Percentiles rank a stretch among this genome's conserved stretches.
Conservation (phyloP, 139 green algal species). For the Mychonastes homosphaera region DNA sequence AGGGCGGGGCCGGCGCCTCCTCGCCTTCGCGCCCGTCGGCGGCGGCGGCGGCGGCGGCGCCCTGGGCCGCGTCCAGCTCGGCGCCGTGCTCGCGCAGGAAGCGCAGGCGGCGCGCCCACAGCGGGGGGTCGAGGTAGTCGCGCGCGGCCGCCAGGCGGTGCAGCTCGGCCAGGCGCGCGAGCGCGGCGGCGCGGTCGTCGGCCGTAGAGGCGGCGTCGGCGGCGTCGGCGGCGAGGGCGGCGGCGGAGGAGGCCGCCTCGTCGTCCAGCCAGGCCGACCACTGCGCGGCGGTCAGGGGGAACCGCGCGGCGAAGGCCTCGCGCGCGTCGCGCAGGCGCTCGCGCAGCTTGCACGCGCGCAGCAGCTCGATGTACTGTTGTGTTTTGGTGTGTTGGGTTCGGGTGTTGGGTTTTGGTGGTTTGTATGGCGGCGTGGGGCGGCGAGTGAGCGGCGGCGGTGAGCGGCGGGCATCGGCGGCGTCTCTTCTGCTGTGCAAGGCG, state of each 20-base stretch:
- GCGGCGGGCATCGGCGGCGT: too few species aligned
- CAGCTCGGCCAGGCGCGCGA: constrained; percentile 31
- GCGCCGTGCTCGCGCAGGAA: too few species aligned
- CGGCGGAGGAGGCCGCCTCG: constrained; percentile 30
- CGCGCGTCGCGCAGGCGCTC: constrained; percentile 40
- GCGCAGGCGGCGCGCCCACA: constrained; percentile 67
- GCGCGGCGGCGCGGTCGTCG: too few species aligned
- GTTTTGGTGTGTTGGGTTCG: too few species aligned
- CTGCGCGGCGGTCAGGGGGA: constrained; percentile 61
- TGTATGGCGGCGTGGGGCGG: too few species aligned
- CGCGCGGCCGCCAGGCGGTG: constrained; percentile 30
- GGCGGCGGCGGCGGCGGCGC: too few species aligned
- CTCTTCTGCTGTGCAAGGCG: too few species aligned
- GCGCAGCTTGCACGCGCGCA: constrained; percentile 45
- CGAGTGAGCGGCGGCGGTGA: too few species aligned
- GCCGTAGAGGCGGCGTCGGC: constrained; percentile 1
- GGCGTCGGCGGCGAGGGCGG: constrained; percentile 20
- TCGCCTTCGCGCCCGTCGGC: too few species aligned
- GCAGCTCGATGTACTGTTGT: constrained; percentile 47
- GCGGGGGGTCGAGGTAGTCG: constrained; percentile 64
- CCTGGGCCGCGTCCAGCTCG: too few species aligned
- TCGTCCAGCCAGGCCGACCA: constrained; percentile 78
- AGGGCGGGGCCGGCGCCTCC: too few species aligned
- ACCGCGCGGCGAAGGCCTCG: constrained; percentile 46
- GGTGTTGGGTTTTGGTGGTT: too few species aligned